Base-by-base conservation (phyloP, 805 yeast species). In the Candida patagonica region DNA sequence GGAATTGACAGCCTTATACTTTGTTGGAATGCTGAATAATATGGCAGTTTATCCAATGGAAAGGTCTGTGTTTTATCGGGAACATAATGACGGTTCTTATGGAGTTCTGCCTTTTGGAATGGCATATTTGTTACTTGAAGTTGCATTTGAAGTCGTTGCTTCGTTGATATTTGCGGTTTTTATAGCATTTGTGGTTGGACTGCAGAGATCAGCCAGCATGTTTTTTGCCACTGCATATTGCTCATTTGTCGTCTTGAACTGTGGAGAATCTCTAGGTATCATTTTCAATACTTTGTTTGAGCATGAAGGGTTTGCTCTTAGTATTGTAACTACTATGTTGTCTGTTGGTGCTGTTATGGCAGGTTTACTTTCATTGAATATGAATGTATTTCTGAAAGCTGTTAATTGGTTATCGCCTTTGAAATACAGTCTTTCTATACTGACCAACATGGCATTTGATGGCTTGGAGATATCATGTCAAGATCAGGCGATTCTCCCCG, bases 211-310 rank as follows among this genome's bases (percentile, higher is more conserved):
- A 1, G 71, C 78, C 0, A 73, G 65, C 1, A 73, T 80, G 66
- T 86, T 72, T 52, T 85, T 87, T 50, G 68, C 78, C 0, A 64
- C 78, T 49, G 68, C 75, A 16, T 74, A 76, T 47, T 66, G 74
- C 21, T 49, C 76, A 0, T 62, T 75, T 42, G 61, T 71, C 20
- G 68, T 76, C 19, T 71, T 78, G 13, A 75, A 78, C 46, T 77
- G 87, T 44, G 95, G 95, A 26, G 95, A 86, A 56, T 78, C 89
- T 5, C 63, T 86, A 24, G 96, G 95, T 0, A 81, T 86, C 5
- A 68, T 82, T 37, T 80, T 86, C 42, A 84, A 83, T 52, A 78
- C 88, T 3, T 49, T 80, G 1, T 78, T 86, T 51, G 61, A 66
- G 35, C 86, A 85, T 51, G 71, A 85, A 24, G 95, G 95, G 0